Evolutionary conservation across 306 rosid species (phyloP).

Genomic region (Prunus mongolica): DNA sequence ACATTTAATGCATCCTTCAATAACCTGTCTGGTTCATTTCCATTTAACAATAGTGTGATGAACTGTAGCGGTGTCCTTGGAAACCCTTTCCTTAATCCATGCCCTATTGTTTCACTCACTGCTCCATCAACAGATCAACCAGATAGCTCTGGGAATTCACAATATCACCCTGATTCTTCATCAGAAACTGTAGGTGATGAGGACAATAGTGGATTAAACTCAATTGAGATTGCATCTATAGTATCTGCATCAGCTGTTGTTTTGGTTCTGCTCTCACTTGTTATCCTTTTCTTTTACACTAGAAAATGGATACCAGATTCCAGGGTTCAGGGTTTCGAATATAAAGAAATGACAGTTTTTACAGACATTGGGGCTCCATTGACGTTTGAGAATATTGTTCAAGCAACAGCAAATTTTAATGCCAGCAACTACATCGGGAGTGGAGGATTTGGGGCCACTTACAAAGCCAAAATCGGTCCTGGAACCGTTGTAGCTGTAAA

Average conservation of each 20-base stretch:
- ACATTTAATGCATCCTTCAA: constrained; percentile 22
- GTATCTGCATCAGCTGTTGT: constrained; percentile 30
- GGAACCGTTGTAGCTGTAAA: constrained; percentile 29
- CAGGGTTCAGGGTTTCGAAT: constrained; percentile 32
- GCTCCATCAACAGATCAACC: constrained; percentile 15
- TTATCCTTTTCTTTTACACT: constrained; percentile 32
- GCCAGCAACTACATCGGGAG: constrained; percentile 27
- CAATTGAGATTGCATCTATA: constrained; percentile 32
- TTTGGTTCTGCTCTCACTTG: constrained; percentile 30
- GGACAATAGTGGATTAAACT: constrained; percentile 16
- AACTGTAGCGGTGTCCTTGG: constrained; percentile 26
- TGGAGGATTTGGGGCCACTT: constrained; percentile 39
- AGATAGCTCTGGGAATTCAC: neutral
- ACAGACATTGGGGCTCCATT: constrained; percentile 23
- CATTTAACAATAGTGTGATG: constrained; percentile 21
- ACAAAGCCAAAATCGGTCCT: constrained; percentile 27
- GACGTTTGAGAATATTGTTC: constrained; percentile 33
- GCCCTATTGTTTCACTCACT: constrained; percentile 13
- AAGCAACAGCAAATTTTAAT: constrained; percentile 32
- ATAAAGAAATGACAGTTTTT: constrained; percentile 33
- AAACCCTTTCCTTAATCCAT: constrained; percentile 22
- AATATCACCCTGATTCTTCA: neutral
- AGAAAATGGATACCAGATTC: constrained; percentile 42
- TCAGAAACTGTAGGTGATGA: neutral
- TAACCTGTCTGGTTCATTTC: constrained; percentile 27